Evolutionary conservation across 2,329 filamentous ascomycete genomes (phyloP), one percentile per base, ranked within the genome.

Genomic region (Colletotrichum zoysiae): DNA sequence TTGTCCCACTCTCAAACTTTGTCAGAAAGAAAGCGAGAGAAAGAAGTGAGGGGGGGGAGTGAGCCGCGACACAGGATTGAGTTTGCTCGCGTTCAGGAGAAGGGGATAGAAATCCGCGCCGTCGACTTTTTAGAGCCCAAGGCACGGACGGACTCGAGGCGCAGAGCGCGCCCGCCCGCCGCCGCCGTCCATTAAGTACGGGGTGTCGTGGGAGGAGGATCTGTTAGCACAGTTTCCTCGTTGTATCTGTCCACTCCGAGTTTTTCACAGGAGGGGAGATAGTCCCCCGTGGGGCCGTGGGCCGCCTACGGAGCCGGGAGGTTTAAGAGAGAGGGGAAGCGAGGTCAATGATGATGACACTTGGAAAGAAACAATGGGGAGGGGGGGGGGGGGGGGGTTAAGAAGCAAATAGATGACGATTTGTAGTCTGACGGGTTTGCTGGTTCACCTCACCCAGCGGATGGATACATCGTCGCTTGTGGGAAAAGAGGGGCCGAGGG

Each of bases 61-160:
- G 51, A 33, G 58, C 30, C 46, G 23, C 23, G 8, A 63, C 8
- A 9, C 23, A 53, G 23, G 60, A 53, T 63, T 63, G 48, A 63
- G 48, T 53, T 58, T 42, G n/a, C 38, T 26, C 56, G 23, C n/a
- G 23, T 42, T 9, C 55, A 40, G n/a, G 33, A 38, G 55, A 20
- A 11, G n/a, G 35, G n/a, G 11, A 12, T 46, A n/a, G 6, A 26
- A 26, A n/a, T 7, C n/a, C 35, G 35, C 35, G 38, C n/a, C 56
- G n/a, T 58, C 56, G 16, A 42, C 56, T 58, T 58, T 58, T 42
- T 26, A 30, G 16, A 16, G 14, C 12, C n/a, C 14, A 14, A 9
- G 14, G 38, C 56, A 58, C 38, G 14, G 56, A 58, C 38, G 14
- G 56, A 42, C 56, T 26, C 38, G n/a, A 42, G 16, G 14, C 56